Evolutionary conservation across 192 early-diverging fungal species (phyloP), one percentile per base, ranked within the genome.

Genomic region (Dissophora globulifera): DNA sequence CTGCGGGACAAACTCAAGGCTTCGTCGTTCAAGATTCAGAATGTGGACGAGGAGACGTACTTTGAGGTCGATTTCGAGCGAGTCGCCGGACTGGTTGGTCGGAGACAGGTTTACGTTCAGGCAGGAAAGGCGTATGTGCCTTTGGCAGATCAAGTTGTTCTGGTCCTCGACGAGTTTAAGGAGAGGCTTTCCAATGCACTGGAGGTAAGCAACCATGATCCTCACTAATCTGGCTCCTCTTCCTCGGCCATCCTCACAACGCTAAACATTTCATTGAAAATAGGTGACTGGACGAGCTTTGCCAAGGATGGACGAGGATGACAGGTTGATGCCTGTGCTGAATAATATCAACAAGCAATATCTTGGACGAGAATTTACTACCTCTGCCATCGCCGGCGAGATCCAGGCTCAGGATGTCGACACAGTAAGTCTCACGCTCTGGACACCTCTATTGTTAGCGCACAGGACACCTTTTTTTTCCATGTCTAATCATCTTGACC

Each of bases 291-390:
- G 91, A 33, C 88, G 89, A 62, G 87, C 88, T 1, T 68, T 98
- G 50, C 93, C 93, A 61, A 86, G 90, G 48, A 85, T 97, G 89
- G 93, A 94, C 50, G 95, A 98, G 76, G 95, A 97, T 65, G 92
- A 95, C 74, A 90, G 96, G 27, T 81, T 99, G 51, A 80, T 89
- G 48, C 97, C 97, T 1, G 86, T 98, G 26, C 84, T 99, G 32
- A 85, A 88, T 41, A 95, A 94, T 52, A 84, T 99, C 38, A 88
- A 93, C 62, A 90, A 89, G 57, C 94, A 96, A 79, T 89, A 92
- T 50, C 78, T 89, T 4, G 90, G 90, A 1, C 86, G 87, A 42
- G 87, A 86, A 32, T 96, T 95, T 79, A 69, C 58, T 9, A 78
- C 69, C 29, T 78, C 82, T 16, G 75, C 67, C 0, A 69, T 85